Base-by-base conservation (phyloP, 768 basidiomycete species). In the Strobilomyces dryophilus region DNA sequence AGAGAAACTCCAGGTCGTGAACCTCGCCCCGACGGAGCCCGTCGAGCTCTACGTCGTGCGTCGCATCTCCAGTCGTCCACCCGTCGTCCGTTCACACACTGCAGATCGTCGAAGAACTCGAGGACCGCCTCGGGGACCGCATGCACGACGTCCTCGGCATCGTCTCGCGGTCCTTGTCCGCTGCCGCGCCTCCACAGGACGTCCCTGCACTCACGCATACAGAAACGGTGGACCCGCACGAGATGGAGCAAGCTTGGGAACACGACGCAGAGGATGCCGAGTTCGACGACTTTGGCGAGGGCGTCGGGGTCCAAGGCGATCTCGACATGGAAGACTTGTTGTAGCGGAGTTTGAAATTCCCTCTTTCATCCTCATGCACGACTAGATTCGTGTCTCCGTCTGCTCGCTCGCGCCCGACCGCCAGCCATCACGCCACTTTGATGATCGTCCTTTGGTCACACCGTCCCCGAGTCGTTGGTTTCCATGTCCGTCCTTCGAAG, bases 81-180 rank as follows among this genome's bases (percentile, higher is more conserved):
- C 3, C 1, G 4, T 29, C 45, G 3, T 43, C 17, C 43, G 29
- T 51, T 50, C 52, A 56, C 18, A 3, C 6, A 36, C n/a, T 24
- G n/a, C 49, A 97, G 94, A 87, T 95, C 50, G 82, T 98, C 9
- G 95, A 98, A 71, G 94, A 98, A 67, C 72, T 92, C 3, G 91
- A 94, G 68, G 87, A 89, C 58, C 80, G 94, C 41, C 78, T 93
- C 5, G 84, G 85, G 0, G 79, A 84, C 37, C 73, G 77, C 31
- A 84, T 87, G 70, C 80, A 85, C 3, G 81, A 84, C 9, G 81
- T 95, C 11, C 73, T 93, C 0, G 62, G 66, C 5, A 66, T 73
- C 27, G 85, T 95, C 21, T 71, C 80, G 31, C 64, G 67, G 10
- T 80, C 80, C 6, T 60, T 70, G 51, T 67, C 60, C 17, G 8